Evolutionary conservation across 805 yeast species (phyloP).

Genomic region (Torulaspora gathmanii): DNA sequence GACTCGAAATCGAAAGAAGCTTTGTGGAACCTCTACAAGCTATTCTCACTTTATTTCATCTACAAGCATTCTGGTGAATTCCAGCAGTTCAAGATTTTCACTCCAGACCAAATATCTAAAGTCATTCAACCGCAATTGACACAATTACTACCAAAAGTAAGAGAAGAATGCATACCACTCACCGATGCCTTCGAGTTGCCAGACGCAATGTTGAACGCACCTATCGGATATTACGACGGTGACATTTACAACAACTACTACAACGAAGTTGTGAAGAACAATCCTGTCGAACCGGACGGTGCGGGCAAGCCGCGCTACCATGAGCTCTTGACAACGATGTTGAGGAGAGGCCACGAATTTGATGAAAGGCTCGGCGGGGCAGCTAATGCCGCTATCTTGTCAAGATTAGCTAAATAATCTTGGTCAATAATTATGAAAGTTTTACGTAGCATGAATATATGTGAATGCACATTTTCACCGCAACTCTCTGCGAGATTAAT

Average conservation of each 20-base stretch:
- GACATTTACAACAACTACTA: slow-evolving; percentile 79
- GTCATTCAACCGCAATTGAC: slow-evolving; percentile 43
- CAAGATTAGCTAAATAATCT: slow-evolving; percentile 30
- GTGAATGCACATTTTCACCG: too few relatives aligned
- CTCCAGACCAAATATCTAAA: slow-evolving; percentile 44
- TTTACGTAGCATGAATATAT: not conserved
- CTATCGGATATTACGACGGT: slow-evolving; percentile 77
- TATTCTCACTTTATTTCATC: slow-evolving; percentile 62
- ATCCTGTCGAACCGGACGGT: slow-evolving; percentile 48
- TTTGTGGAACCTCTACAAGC: slow-evolving; percentile 50
- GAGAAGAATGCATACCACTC: slow-evolving; percentile 69
- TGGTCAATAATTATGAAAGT: not conserved
- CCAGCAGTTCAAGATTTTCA: slow-evolving; percentile 55
- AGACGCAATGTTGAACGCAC: slow-evolving; percentile 76
- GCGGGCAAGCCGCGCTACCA: slow-evolving; percentile 47
- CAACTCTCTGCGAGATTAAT: too few relatives aligned
- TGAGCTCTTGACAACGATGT: slow-evolving; percentile 37
- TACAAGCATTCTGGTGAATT: slow-evolving; percentile 70
- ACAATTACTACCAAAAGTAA: slow-evolving; percentile 44
- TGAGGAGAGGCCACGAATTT: slow-evolving; percentile 36
- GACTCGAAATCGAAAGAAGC: slow-evolving; percentile 41
- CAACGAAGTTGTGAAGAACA: slow-evolving; percentile 49
- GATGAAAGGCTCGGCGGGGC: slow-evolving; percentile 38
- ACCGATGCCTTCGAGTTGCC: slow-evolving; percentile 82
- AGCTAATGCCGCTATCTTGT: slow-evolving; percentile 29